phyloP scores from a whole-genome alignment of 352 stramenopile genomes.

The Pilasporangium apinafurcum region DNA sequence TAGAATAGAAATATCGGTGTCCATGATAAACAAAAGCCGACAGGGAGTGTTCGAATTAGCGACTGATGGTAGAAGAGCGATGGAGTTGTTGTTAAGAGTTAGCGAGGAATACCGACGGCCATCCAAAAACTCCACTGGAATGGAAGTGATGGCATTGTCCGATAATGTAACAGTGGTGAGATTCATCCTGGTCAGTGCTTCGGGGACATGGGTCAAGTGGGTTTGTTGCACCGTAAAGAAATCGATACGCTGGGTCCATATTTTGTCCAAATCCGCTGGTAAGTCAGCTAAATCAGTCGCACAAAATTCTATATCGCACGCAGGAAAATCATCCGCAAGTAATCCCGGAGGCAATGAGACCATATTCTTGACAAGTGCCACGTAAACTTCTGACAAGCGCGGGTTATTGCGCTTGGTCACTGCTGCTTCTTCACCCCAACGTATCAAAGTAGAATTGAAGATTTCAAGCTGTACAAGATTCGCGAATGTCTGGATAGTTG shows the following conservation, averaged over 20 bases:
- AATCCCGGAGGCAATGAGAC: slow-evolving; percentile 3
- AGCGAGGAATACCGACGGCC: too few species aligned
- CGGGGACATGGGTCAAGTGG: too few species aligned
- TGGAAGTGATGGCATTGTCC: too few species aligned
- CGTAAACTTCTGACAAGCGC: slow-evolving; percentile 3
- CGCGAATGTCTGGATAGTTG: not conserved
- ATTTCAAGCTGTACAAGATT: slow-evolving; percentile 4
- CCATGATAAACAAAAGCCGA: too few species aligned
- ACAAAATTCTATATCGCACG: slow-evolving; percentile 4
- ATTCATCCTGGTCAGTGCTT: too few species aligned
- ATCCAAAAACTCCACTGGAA: too few species aligned
- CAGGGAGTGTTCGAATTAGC: too few species aligned
- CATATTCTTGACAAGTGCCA: slow-evolving; percentile 3
- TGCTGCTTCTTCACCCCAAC: slow-evolving; percentile 3
- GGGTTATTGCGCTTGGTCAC: slow-evolving; percentile 2
- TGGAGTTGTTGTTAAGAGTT: too few species aligned
- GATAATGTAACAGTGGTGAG: too few species aligned
- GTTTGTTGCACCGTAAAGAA: too few species aligned
- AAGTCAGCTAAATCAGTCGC: slow-evolving; percentile 3
- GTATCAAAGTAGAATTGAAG: slow-evolving; percentile 1
- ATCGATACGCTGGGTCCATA: slow-evolving; percentile 2
- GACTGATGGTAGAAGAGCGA: too few species aligned
- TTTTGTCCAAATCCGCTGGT: not conserved
- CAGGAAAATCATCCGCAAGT: not conserved
- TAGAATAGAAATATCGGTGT: too few species aligned